These are phyloP conservation scores for Kwoniella sp. DNA, from an alignment of 768 basidiomycete species.

Conservation along the genomic window DNA sequence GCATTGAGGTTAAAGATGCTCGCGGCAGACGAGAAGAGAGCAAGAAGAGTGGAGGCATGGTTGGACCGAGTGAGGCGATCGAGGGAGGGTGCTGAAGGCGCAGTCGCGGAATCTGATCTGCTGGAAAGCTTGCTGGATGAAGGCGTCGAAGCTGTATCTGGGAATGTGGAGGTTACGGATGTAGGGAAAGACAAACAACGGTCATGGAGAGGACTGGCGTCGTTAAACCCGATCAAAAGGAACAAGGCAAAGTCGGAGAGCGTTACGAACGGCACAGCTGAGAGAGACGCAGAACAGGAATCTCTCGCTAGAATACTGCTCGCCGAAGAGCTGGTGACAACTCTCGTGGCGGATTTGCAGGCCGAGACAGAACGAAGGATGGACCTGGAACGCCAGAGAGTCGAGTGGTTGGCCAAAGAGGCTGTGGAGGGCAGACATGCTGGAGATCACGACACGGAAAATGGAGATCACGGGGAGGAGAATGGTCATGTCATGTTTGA, in stretches of 20 bases:
- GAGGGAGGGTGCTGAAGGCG: slow-evolving; percentile 41
- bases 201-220: slow-evolving; percentile 32
- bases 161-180: neutral
- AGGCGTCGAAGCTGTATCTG: slow-evolving; percentile 32
- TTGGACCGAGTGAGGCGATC: slow-evolving; percentile 38
- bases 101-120: slow-evolving; percentile 43
- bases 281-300: slow-evolving; percentile 26
- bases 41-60: slow-evolving; percentile 47
- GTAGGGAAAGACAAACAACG: slow-evolving; percentile 17
- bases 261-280: neutral
- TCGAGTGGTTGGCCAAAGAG: slow-evolving; percentile 50
- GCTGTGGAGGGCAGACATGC: slow-evolving; percentile 32
- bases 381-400: slow-evolving; percentile 46
- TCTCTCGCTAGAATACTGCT: slow-evolving; percentile 46
- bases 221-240: slow-evolving; percentile 21
- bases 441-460: neutral
- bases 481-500: slow-evolving; percentile 39
- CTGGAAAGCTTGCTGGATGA: slow-evolving; percentile 47
- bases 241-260: neutral
- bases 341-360: slow-evolving; percentile 53
- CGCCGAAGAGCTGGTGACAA: slow-evolving; percentile 53
- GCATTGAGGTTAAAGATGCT: slow-evolving; percentile 49
- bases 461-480: slow-evolving; percentile 12
- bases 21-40: slow-evolving; percentile 40
- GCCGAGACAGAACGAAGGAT: slow-evolving; percentile 48